phyloP scores from a whole-genome alignment of 2,329 filamentous ascomycete genomes.

The Metarhizium album region DNA sequence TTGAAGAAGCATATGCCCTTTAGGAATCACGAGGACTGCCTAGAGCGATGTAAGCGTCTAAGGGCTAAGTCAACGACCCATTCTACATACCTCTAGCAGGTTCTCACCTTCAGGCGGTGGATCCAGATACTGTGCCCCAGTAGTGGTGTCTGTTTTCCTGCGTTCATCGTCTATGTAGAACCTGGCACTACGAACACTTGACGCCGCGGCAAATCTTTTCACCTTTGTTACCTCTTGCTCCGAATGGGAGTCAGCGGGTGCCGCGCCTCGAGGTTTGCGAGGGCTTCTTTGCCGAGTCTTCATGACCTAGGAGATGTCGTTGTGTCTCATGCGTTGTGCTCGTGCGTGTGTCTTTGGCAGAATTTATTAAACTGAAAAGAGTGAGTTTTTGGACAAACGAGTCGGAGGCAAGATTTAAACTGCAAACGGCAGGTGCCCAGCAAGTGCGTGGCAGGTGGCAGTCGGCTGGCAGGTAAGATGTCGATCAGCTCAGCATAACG shows the following conservation, averaged over 20 bases:
- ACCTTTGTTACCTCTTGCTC: not conserved
- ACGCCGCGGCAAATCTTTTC: not conserved
- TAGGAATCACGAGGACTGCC: slow-evolving; percentile 19
- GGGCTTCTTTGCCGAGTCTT: not conserved
- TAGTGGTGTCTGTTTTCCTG: slow-evolving; percentile 8
- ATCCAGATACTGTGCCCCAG: slow-evolving; percentile 14
- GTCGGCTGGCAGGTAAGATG: not conserved
- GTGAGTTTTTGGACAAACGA: not conserved
- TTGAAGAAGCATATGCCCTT: slow-evolving; percentile 15
- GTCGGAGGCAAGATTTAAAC: not conserved
- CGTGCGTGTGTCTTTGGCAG: not conserved
- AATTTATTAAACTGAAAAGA: not conserved
- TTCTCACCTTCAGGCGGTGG: slow-evolving; percentile 12
- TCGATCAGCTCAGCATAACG: not conserved
- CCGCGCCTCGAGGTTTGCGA: not conserved
- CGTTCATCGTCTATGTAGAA: slow-evolving; percentile 12
- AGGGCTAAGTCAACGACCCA: not conserved
- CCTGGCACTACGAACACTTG: slow-evolving; percentile 13
- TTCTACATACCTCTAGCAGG: slow-evolving; percentile 15
- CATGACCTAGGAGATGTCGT: not conserved
- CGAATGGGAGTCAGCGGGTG: not conserved
- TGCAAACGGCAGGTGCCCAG: not conserved
- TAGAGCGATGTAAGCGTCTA: slow-evolving; percentile 9
- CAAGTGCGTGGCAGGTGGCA: not conserved
- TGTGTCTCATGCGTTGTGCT: too few species aligned